Base-by-base conservation (phyloP, 768 basidiomycete genomes). In the Lentinus tigrinus region DNA sequence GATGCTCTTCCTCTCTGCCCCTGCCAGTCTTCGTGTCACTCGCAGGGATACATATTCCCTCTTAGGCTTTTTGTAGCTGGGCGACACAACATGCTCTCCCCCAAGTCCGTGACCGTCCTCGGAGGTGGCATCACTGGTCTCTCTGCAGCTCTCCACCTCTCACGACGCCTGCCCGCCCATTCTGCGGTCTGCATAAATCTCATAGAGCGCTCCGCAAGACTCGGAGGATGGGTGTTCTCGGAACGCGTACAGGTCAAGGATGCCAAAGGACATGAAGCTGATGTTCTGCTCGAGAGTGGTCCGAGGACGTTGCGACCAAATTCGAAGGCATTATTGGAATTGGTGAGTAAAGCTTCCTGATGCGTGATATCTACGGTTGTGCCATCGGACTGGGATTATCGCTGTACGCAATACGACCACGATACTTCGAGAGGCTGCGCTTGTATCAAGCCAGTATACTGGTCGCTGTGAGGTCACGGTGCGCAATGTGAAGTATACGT, bases 161-260 rank as follows among this genome's bases (percentile, higher is more conserved):
- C 89, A 9, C 75, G 86, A 52, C 78, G 81, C 7, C 88, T 89
- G 62, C 88, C 89, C 0, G 61, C 70, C 61, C 87, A 14, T 4
- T 49, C 89, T 0, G 63, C 69, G 9, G 63, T 82, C 0, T 75
- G 72, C 9, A 82, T 97, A 56, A 81, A 85, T 1, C 66, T 98
- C 14, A 61, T 95, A 26, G 95, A 98, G 64, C 82, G 78, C 60
- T 73, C 82, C 8, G 47, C 72, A 1, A 76, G 84, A 2, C 70
- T 89, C 4, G 96, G 96, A 13, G 96, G 96, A n/a, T 98, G 95
- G 95, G 81, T 93, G 1, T 77, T 74, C 51, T 89, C 82, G 48
- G 79, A 85, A 54, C 78, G 80, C n/a, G 77, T 87, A 21, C 63
- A 73, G 8, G 62, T 90, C 4, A 51, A 62, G 39, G 63, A 69